Percentiles rank a stretch among this genome's conserved stretches.
Evolutionary conservation across 2,329 filamentous ascomycete genomes (phyloP).

Genomic region (Aspergillus flavus): DNA sequence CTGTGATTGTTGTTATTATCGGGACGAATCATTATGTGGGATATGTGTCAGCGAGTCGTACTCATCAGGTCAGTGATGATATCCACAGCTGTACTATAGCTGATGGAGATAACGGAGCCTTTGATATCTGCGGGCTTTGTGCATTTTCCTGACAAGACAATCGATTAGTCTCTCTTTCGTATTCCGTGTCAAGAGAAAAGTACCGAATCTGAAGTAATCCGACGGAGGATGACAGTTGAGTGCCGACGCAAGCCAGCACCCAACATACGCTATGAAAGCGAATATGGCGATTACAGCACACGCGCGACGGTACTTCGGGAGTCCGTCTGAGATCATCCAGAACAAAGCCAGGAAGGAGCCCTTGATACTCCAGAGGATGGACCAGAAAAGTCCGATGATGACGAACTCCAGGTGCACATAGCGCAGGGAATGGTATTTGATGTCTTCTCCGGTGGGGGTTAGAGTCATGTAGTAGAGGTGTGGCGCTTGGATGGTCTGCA

Average conservation of each 20-base stretch:
- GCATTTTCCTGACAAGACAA: slow-evolving; percentile 18
- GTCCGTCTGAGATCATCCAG: slow-evolving; percentile 20
- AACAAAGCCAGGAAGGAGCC: slow-evolving; percentile 24
- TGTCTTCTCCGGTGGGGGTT: slow-evolving; percentile 12
- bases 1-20: slow-evolving; percentile 14
- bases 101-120: slow-evolving; percentile 22
- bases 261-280: slow-evolving; percentile 15
- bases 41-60: slow-evolving; percentile 5
- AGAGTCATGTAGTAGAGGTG: slow-evolving; percentile 23
- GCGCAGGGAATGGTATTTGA: slow-evolving; percentile 15
- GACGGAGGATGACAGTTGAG: slow-evolving; percentile 23
- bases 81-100: slow-evolving; percentile 26
- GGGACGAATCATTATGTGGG: neutral
- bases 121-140: slow-evolving; percentile 17
- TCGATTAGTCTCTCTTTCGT: neutral
- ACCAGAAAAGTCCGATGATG: slow-evolving; percentile 27
- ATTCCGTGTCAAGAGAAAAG: neutral
- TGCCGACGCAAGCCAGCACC: slow-evolving; percentile 22
- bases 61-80: slow-evolving; percentile 28
- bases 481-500: slow-evolving; percentile 24
- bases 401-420: slow-evolving; percentile 22
- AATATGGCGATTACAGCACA: slow-evolving; percentile 19
- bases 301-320: slow-evolving; percentile 20
- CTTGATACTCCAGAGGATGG: slow-evolving; percentile 25
- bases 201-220: slow-evolving; percentile 23